These are phyloP conservation scores for Macrocybe gigantea DNA, from an alignment of 768 basidiomycete species.

Conservation along the genomic window DNA sequence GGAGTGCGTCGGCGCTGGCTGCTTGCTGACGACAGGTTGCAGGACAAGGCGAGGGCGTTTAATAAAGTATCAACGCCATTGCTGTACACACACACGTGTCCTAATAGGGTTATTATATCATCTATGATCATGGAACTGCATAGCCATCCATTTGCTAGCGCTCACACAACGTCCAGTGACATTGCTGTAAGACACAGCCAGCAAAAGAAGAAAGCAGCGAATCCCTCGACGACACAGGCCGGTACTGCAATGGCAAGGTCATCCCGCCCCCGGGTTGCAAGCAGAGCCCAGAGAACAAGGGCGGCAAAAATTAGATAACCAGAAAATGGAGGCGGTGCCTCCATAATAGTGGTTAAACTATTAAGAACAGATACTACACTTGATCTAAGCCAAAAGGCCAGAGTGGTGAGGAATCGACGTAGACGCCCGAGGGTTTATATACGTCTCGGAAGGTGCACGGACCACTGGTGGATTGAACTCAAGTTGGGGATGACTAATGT, in stretches of 20 bases:
- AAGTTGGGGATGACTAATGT: no score
- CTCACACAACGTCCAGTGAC: no score
- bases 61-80: no score
- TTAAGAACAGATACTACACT: constrained; percentile 98
- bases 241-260: constrained; percentile 51
- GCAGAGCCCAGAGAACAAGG: constrained; percentile 49
- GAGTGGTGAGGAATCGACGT: constrained; percentile 61
- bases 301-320: constrained; percentile 54
- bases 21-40: no score
- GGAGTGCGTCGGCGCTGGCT: no score
- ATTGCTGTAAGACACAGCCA: neutral
- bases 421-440: constrained; percentile 18
- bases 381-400: constrained; percentile 97
- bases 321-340: constrained; percentile 44
- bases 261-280: constrained; percentile 49
- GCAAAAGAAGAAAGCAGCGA: neutral
- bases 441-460: constrained; percentile 3
- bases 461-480: no score
- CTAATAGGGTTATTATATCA: no score
- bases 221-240: constrained; percentile 65
- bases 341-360: constrained; percentile 68
- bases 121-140: no score
- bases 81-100: no score
- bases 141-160: no score
- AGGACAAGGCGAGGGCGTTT: no score